Evolutionary conservation across 805 yeast species (phyloP), one percentile per base, ranked within the genome.

Genomic region (Schwanniomyces yamadae): DNA sequence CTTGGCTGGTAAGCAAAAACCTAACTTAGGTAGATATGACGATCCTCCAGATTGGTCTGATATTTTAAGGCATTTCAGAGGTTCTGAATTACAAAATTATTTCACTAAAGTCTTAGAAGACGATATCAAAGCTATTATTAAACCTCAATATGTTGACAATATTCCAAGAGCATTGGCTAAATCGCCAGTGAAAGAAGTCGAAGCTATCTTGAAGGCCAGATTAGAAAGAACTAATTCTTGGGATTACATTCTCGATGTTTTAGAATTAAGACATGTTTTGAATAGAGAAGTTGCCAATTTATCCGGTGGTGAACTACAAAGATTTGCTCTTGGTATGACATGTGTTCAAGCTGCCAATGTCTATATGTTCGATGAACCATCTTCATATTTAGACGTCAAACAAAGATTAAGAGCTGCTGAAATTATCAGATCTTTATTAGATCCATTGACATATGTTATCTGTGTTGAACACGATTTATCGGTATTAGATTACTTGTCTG

Each of bases 391-490:
- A 63, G 99, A 93, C 77, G 98, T 93, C 49, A 93, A 93, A 69
- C 99, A 93, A 71, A 91, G 99, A 80, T 78, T 93, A 66, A 85
- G 93, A 54, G 99, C 99, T 39, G 99, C 99, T 40, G 81, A 80
- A 63, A 84, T 88, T 57, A 93, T 93, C 52, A 83, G 99, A 68
- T 81, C 93, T 13, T 70, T 93, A 48, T 73, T 93, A 54, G 73
- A 67, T 39, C 78, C 91, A 31, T 78, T 89, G 31, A 73, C 77
- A 19, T 93, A 91, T 57, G 93, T 93, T 48, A 93, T 93, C 56
- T 90, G 91, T 62, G 99, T 93, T 43, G 99, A 93, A 76, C 99
- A 93, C 74, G 99, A 93, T 78, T 76, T 93, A 68, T 90, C 97
- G 4, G 99, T 93, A 18, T 74, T 93, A 66, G 99, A 93, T 73